These are phyloP conservation scores for Wickerhamiella hasegawae DNA, from an alignment of 805 yeast genomes.

Conservation along the genomic window DNA sequence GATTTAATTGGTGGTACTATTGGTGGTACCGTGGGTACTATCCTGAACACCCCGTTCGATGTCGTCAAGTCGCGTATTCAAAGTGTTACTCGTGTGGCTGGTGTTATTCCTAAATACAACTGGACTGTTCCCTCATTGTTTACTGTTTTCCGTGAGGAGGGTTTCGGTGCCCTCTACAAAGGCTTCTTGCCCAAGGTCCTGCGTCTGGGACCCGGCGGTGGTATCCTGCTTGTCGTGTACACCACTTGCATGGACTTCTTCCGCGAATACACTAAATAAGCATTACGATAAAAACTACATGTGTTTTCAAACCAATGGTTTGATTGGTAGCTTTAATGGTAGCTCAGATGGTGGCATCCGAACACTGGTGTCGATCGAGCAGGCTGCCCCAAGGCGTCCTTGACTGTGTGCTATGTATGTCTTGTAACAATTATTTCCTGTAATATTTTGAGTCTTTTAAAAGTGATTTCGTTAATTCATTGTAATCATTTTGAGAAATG, in stretches of 20 bases:
- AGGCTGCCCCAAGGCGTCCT: too few species aligned
- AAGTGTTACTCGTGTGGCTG: conserved; percentile 45
- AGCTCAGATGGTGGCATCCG: background rate
- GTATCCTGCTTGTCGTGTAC: conserved; percentile 92
- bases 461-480: too few species aligned
- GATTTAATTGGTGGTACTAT: conserved; percentile 85
- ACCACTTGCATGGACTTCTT: conserved; percentile 90
- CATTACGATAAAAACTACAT: background rate
- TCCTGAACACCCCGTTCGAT: conserved; percentile 90
- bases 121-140: conserved; percentile 79
- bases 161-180: conserved; percentile 77
- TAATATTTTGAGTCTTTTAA: too few species aligned
- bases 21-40: conserved; percentile 96
- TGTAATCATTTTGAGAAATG: too few species aligned
- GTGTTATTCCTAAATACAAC: conserved; percentile 71
- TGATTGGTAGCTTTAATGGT: background rate
- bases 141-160: conserved; percentile 76
- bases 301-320: background rate
- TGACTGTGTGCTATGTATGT: too few species aligned
- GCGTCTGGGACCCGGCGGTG: conserved; percentile 99
- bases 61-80: conserved; percentile 93
- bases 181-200: conserved; percentile 95
- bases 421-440: too few species aligned
- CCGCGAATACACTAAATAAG: conserved; percentile 12
- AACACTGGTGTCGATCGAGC: too few species aligned